Evolutionary conservation across 2,329 filamentous ascomycete species (phyloP), one percentile per base, ranked within the genome.

Genomic region (Fusarium sp.): DNA sequence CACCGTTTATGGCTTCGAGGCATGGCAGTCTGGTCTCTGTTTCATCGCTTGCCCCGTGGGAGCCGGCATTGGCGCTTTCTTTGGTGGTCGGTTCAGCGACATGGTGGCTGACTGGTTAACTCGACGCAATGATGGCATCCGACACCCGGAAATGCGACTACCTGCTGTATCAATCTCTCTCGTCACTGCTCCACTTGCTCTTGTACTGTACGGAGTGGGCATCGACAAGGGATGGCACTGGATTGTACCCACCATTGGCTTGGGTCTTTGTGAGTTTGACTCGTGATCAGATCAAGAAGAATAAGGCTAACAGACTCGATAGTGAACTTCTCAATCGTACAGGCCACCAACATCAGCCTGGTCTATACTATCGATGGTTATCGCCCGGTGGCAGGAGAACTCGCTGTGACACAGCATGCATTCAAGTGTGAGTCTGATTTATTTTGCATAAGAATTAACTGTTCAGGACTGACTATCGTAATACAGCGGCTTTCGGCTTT

Each of bases 401-500:
- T 74, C 17, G 70, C 67, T 3, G 71, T 75, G 12, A 69, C 71
- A 16, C 71, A 73, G 58, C 67, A 87, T 69, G 85, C 82, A 0
- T 89, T 89, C 77, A 89, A 89, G 78, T 86, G 69, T 69, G 17
- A 69, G 69, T 68, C 24, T 17, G 11, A 27, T 46, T 3, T 5
- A 5, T 14, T 9, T n/a, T 11, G 16, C 17, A 7, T 16, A 20
- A 22, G n/a, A 36, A 42, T 3, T 31, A 38, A 31, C 5, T 44
- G 12, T 24, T 22, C 6, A 8, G 12, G 40, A 3, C 27, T 61
- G 24, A n/a, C 27, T 42, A 3, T 27, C 7, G 6, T 6, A 8
- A 11, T 4, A 36, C 33, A 71, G 69, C 84, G 82, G 78, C 84
- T 22, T 89, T 90, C 75, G 87, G 87, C n/a, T 90, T 90, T 75